Evolutionary conservation across 306 rosid species (phyloP).

Genomic region (Oxytropis ochrocephala): DNA sequence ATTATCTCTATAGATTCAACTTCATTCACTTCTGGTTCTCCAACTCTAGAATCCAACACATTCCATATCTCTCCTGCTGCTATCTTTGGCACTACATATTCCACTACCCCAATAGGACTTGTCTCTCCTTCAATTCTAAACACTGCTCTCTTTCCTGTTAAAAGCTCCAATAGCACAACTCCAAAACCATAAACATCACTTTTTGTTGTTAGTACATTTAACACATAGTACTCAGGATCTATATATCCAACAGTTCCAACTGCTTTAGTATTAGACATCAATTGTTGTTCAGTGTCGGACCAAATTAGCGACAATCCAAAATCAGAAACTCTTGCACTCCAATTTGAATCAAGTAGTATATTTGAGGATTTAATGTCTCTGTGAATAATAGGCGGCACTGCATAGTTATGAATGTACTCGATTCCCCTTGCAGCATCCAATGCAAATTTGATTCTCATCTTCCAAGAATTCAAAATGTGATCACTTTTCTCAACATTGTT

Average conservation of each 20-base stretch:
- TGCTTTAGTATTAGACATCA: constrained; percentile 1
- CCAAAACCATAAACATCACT: constrained; percentile 52
- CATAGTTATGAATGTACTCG: constrained; percentile 43
- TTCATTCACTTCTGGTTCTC: constrained; percentile 36
- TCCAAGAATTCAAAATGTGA: constrained; percentile 37
- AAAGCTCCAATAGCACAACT: constrained; percentile 42
- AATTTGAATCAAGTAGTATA: constrained; percentile 38
- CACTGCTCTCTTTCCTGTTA: constrained; percentile 42
- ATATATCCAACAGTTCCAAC: constrained; percentile 49
- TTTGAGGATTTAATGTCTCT: constrained; percentile 46
- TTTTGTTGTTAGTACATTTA: constrained; percentile 37
- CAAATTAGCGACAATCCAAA: constrained; percentile 36
- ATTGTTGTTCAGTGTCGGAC: constrained; percentile 16
- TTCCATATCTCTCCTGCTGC: constrained; percentile 34
- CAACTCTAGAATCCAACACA: constrained; percentile 40
- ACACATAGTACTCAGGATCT: constrained; percentile 46
- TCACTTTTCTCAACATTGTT: constrained; percentile 16
- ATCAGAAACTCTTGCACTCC: constrained; percentile 46
- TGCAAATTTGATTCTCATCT: constrained; percentile 37
- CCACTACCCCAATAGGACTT: constrained; percentile 30
- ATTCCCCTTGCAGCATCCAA: constrained; percentile 46
- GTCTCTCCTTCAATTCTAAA: constrained; percentile 22
- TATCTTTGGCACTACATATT: constrained; percentile 26
- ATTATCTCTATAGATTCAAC: constrained; percentile 34
- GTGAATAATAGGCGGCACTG: constrained; percentile 42